phyloP scores from a whole-genome alignment of 768 basidiomycete species.

The Multifurca ochricompacta region DNA sequence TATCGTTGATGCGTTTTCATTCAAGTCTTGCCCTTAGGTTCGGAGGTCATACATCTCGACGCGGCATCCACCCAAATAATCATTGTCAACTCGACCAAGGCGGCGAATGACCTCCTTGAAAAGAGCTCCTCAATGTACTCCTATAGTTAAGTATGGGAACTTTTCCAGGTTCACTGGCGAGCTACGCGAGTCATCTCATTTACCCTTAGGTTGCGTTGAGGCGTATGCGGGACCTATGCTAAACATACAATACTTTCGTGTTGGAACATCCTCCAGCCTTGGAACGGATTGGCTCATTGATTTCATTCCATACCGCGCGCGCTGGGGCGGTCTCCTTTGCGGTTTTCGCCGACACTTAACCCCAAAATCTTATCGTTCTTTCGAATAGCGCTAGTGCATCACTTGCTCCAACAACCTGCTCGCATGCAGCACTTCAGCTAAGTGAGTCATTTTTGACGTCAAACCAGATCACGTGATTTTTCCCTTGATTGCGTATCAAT shows the following conservation, averaged over 20 bases:
- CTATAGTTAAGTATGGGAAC: neutral
- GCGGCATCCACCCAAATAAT: conserved; percentile 13
- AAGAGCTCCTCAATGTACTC: conserved; percentile 5
- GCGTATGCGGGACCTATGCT: neutral
- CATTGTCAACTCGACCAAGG: conserved; percentile 31
- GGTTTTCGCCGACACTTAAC: conserved; percentile 1
- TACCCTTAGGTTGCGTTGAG: neutral
- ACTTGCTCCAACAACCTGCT: neutral
- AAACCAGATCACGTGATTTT: neutral
- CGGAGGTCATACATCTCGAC: conserved; percentile 20
- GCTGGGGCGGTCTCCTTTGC: neutral
- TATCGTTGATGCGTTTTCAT: neutral
- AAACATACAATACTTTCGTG: neutral
- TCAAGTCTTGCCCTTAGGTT: neutral
- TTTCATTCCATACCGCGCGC: neutral
- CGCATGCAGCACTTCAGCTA: neutral
- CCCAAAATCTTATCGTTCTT: neutral
- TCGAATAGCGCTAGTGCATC: neutral
- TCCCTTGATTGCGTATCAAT: neutral
- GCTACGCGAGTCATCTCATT: too few species aligned
- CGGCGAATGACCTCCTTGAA: conserved; percentile 7
- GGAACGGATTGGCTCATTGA: conserved; percentile 12
- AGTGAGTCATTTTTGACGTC: neutral
- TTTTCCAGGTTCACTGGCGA: neutral
- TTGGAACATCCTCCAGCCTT: conserved; percentile 17